Conservation (phyloP, 2,329 filamentous ascomycete genomes). For the Xylariomycetidae sp. region DNA sequence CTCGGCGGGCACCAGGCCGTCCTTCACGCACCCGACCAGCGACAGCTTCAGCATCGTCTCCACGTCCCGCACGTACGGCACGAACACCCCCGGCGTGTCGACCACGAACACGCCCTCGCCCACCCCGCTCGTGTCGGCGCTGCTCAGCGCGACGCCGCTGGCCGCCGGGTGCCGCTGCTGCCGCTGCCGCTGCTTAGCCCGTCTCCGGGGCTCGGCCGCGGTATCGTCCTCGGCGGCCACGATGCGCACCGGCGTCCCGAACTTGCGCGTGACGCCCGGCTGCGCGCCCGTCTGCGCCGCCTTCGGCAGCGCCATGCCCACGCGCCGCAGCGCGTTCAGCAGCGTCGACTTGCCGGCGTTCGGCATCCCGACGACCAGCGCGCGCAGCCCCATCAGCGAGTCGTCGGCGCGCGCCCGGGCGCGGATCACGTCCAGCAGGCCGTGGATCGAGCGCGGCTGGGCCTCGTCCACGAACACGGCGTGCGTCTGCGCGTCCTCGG, state of each 20-base stretch:
- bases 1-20: constrained; percentile 71
- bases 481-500: constrained; percentile 7
- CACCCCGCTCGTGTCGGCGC: constrained; percentile 21
- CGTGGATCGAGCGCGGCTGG: constrained; percentile 24
- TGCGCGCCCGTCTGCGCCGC: constrained; percentile 78
- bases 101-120: constrained; percentile 71
- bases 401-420: constrained; percentile 42
- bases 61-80: constrained; percentile 80
- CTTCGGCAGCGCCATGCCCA: constrained; percentile 56
- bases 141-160: background rate
- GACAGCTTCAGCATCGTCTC: constrained; percentile 95
- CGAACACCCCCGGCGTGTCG: constrained; percentile 92
- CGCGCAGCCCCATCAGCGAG: constrained; percentile 72
- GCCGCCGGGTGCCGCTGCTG: background rate
- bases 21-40: constrained; percentile 84
- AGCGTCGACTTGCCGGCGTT: constrained; percentile 95
- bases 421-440: constrained; percentile 44
- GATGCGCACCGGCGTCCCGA: constrained; percentile 78
- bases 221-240: constrained; percentile 23
- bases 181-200: background rate
- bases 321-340: constrained; percentile 75
- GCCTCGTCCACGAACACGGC: constrained; percentile 41
- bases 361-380: constrained; percentile 93
- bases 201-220: too few species aligned
- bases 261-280: constrained; percentile 83